A percentile compares a stretch with the other conserved stretches of the same genome.
Conservation (phyloP, 1,284 basidiomycete genomes). For the Somion occarium region DNA sequence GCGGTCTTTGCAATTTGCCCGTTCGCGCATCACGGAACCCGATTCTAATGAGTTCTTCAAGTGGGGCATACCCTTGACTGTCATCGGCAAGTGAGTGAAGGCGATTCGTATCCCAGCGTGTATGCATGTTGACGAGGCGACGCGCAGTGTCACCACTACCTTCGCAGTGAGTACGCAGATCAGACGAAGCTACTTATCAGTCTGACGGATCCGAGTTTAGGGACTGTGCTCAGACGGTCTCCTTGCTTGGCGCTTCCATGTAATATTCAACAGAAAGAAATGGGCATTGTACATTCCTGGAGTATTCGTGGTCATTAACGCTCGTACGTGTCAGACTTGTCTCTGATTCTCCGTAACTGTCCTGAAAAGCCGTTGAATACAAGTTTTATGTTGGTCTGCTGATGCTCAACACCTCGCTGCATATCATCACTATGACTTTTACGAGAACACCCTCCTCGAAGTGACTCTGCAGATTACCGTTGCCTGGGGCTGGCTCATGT, state of each 20-base stretch:
- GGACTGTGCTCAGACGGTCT: slow-evolving; percentile 21
- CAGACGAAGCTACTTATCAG: no score
- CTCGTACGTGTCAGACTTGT: slow-evolving; percentile 10
- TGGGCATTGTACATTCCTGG: slow-evolving; percentile 20
- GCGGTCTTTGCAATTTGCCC: slow-evolving; percentile 8
- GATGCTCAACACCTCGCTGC: slow-evolving; percentile 17
- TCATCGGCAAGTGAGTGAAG: slow-evolving; percentile 9
- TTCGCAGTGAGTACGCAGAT: slow-evolving; percentile 11
- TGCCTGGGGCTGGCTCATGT: slow-evolving; percentile 24
- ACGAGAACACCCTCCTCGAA: slow-evolving; percentile 16
- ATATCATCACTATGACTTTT: slow-evolving; percentile 14
- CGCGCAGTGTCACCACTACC: slow-evolving; percentile 17
- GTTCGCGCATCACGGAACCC: slow-evolving; percentile 6
- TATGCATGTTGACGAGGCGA: no score
- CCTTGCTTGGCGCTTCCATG: slow-evolving; percentile 22
- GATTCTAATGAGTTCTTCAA: slow-evolving; percentile 1
- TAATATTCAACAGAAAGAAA: slow-evolving; percentile 14
- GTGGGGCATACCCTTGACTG: slow-evolving; percentile 9
- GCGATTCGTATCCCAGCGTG: neutral
- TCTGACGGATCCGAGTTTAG: no score
- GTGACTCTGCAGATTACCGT: slow-evolving; percentile 19
- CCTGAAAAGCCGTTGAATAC: neutral
- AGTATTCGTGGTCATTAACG: slow-evolving; percentile 14
- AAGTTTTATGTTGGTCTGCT: slow-evolving; percentile 21
- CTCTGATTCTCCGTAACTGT: neutral